Conservation (phyloP, 768 basidiomycete genomes). For the Clathrus columnatus region DNA sequence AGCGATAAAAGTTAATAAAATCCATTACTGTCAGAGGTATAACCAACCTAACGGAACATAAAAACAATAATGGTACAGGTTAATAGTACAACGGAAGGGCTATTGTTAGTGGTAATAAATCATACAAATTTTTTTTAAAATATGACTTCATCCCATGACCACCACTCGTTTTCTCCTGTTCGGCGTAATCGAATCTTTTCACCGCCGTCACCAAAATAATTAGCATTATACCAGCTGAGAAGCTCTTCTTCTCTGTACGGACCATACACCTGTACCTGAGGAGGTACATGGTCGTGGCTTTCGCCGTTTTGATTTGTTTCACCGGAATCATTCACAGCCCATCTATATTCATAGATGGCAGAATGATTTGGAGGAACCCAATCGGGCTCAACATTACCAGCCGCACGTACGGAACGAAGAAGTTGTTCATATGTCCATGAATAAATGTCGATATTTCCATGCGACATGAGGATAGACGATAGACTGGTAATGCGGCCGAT, state of each 20-base stretch:
- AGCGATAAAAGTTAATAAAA: no score
- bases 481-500: constrained; percentile 80
- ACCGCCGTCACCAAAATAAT: constrained; percentile 71
- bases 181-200: constrained; percentile 70
- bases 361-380: constrained; percentile 54
- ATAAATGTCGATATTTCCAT: constrained; percentile 82
- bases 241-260: constrained; percentile 78
- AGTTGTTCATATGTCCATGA: constrained; percentile 80
- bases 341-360: constrained; percentile 63
- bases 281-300: constrained; percentile 32
- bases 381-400: constrained; percentile 54
- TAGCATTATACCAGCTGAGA: constrained; percentile 67
- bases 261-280: constrained; percentile 41
- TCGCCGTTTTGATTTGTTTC: constrained; percentile 29
- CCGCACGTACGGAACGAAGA: constrained; percentile 62
- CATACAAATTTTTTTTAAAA: constrained; percentile 22
- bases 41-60: no score
- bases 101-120: background rate
- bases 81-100: no score
- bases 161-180: constrained; percentile 59
- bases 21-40: no score
- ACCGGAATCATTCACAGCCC: constrained; percentile 33
- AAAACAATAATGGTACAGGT: no score
- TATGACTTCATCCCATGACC: constrained; percentile 59
- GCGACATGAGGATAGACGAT: constrained; percentile 79